Percentiles rank a stretch among this genome's conserved stretches.
Evolutionary conservation across 1,139 yeast genomes (phyloP).

Genomic region (Martiniozyma asiatica): DNA sequence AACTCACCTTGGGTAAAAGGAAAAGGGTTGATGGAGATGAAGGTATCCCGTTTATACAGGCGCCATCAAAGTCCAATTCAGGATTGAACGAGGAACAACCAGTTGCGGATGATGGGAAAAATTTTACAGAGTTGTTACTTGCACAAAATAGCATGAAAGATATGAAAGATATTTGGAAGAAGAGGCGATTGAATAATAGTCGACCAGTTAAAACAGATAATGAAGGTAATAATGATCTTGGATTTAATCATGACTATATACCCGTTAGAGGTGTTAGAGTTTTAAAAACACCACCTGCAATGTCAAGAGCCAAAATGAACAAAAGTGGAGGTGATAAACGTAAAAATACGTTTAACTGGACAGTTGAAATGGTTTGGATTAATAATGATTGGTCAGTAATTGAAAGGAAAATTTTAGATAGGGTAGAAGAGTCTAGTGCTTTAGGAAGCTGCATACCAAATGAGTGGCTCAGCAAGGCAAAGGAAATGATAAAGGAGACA

Average conservation of each 20-base stretch:
- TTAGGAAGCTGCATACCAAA: slow-evolving; percentile 32
- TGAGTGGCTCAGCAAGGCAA: slow-evolving; percentile 8
- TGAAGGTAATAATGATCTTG: slow-evolving; percentile 14
- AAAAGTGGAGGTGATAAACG: slow-evolving; percentile 43
- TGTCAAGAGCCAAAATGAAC: slow-evolving; percentile 58
- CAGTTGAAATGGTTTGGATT: slow-evolving; percentile 23
- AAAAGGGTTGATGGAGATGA: slow-evolving; percentile 24
- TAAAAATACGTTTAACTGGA: slow-evolving; percentile 16
- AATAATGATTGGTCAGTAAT: slow-evolving; percentile 9
- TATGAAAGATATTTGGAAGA: slow-evolving; percentile 5
- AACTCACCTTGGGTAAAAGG: slow-evolving; percentile 36
- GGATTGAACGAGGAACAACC: too few species aligned
- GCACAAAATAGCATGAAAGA: too few species aligned
- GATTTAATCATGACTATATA: slow-evolving; percentile 10
- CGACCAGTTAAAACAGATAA: too few species aligned
- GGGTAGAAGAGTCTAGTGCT: slow-evolving; percentile 22
- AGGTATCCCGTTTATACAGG: slow-evolving; percentile 3
- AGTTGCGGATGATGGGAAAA: too few species aligned
- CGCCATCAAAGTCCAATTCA: background rate
- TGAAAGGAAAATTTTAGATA: slow-evolving; percentile 11
- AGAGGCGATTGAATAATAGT: slow-evolving; percentile 11
- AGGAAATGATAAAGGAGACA: background rate
- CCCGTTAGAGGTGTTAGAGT: slow-evolving; percentile 34
- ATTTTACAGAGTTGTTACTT: too few species aligned
- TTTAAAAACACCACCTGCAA: slow-evolving; percentile 52